phyloP scores from a whole-genome alignment of 164 flowering plant genomes.

The Umbilicus rupestris region DNA sequence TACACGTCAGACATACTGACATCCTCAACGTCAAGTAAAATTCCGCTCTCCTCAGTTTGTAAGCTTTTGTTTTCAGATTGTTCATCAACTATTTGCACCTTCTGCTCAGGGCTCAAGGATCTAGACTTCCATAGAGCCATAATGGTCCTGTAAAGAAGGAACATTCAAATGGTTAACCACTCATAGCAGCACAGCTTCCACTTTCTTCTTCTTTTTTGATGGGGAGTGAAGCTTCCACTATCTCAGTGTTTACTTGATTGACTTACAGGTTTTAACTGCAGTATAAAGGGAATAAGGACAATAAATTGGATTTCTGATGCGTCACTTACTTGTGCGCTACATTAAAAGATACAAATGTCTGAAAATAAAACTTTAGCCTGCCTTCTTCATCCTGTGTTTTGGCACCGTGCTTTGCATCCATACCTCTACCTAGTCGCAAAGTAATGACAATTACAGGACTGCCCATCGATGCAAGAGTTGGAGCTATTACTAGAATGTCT shows the following conservation, averaged over 20 bases:
- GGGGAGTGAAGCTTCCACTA: neutral
- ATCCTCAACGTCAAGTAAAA: conserved; percentile 66
- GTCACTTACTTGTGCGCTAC: conserved; percentile 64
- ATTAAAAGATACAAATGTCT: conserved; percentile 82
- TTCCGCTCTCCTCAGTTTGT: conserved; percentile 68
- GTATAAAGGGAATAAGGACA: neutral
- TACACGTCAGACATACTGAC: conserved; percentile 68
- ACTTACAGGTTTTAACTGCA: neutral
- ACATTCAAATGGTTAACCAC: neutral
- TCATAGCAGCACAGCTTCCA: neutral
- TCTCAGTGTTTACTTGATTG: neutral
- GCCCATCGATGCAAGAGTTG: conserved; percentile 81
- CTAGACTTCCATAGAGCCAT: conserved; percentile 92
- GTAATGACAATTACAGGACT: conserved; percentile 75
- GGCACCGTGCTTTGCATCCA: conserved; percentile 91
- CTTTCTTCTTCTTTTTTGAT: neutral
- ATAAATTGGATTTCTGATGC: neutral
- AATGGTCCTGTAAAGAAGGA: conserved; percentile 56
- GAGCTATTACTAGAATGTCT: conserved; percentile 66
- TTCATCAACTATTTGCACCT: conserved; percentile 73
- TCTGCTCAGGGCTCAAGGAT: conserved; percentile 90
- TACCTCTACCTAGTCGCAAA: conserved; percentile 68
- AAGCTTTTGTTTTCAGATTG: conserved; percentile 59
- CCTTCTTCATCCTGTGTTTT: conserved; percentile 77
- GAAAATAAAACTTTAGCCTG: conserved; percentile 87